Evolutionary conservation across 2,329 filamentous ascomycete species (phyloP), one percentile per base, ranked within the genome.

Genomic region (Geoglossum cookeanum): DNA sequence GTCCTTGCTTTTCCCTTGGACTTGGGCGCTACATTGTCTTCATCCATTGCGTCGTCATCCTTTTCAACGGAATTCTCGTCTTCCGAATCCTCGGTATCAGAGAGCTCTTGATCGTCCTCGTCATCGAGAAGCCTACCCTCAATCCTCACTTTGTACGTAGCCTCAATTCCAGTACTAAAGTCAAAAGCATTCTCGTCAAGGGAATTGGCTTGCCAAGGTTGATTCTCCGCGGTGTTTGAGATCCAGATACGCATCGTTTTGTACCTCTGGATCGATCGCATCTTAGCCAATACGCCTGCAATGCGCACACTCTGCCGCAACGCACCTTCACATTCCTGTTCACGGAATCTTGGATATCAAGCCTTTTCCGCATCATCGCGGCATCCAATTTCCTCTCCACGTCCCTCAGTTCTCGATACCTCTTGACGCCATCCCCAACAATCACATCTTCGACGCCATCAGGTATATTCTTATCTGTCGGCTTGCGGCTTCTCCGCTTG

Each of bases 211-310:
- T 98, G 92, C 92, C 92, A 97, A 35, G 85, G 83, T 71, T 98
- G 92, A 66, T 92, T 87, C 69, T 96, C 88, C 37, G 84, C 88
- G 0, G 89, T 95, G 70, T 98, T 98, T 65, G 83, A 90, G 65
- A 98, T 83, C 89, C 89, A 97, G 61, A 98, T 79, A 60, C 91
- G 85, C 69, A 98, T 75, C 2, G 88, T 94, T 66, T 84, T 86
- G 69, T 84, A 85, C 62, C 86, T 80, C 79, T 87, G 58, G 27
- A 55, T 9, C 42, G 4, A 8, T 30, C 27, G 9, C 8, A 35
- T 1, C 8, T 8, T 9, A 22, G 15, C 37, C 32, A 53, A 32
- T 32, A 45, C 22, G 4, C 42, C 42, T 45, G 42, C 15, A 17
- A 45, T 17, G 13, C 15, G 22, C 9, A 22, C 9, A 22, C n/a